A percentile compares a stretch with the other conserved stretches of the same genome.
These are phyloP conservation scores for Pichia cabralensis DNA, from an alignment of 805 yeast genomes.

Conservation along the genomic window DNA sequence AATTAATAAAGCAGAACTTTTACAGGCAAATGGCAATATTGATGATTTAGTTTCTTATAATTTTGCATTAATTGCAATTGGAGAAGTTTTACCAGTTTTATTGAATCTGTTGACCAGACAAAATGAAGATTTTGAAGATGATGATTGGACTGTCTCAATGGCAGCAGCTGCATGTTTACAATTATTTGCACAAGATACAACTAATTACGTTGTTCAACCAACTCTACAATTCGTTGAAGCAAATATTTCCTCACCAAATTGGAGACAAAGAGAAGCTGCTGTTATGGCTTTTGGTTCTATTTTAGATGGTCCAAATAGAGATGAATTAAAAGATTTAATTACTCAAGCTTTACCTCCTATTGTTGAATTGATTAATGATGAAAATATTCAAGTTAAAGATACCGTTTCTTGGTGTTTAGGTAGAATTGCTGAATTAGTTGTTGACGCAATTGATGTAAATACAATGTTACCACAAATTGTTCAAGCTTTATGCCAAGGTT, in stretches of 20 bases:
- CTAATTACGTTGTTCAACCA: conserved; percentile 76
- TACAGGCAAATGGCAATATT: conserved; percentile 12
- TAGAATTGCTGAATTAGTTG: conserved; percentile 80
- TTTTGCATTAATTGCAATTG: conserved; percentile 77
- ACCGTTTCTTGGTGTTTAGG: conserved; percentile 99
- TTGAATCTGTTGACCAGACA: conserved; percentile 73
- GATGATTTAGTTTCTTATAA: conserved; percentile 51
- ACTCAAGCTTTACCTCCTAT: conserved; percentile 80
- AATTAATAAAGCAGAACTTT: conserved; percentile 48
- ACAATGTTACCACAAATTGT: conserved; percentile 61
- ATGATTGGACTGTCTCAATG: conserved; percentile 97
- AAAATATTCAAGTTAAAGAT: conserved; percentile 78
- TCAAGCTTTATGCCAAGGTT: conserved; percentile 66
- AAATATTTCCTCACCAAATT: conserved; percentile 48
- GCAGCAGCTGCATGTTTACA: conserved; percentile 98
- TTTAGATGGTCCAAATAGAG: conserved; percentile 84
- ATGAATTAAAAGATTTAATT: conserved; percentile 55
- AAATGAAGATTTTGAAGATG: conserved; percentile 89
- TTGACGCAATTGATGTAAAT: conserved; percentile 62
- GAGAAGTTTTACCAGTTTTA: conserved; percentile 81
- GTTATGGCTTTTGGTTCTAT: conserved; percentile 99
- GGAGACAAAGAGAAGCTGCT: conserved; percentile 94
- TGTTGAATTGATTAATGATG: conserved; percentile 62
- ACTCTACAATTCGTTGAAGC: conserved; percentile 75
- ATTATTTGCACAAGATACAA: conserved; percentile 85